These are phyloP conservation scores for Rutstroemia sp. DNA, from an alignment of 2,329 filamentous ascomycete genomes.

Conservation along the genomic window DNA sequence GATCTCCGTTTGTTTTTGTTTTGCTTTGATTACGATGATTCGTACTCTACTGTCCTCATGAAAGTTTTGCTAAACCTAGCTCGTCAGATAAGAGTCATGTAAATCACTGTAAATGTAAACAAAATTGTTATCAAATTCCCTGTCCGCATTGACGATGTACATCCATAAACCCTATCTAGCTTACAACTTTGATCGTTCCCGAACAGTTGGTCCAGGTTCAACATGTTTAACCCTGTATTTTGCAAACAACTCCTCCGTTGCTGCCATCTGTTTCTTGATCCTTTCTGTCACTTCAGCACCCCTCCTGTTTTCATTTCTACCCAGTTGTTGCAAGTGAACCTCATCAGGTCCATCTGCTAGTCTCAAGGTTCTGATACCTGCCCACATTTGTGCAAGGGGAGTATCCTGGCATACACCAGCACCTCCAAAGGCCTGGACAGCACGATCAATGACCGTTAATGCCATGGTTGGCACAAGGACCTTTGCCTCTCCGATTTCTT, in stretches of 20 bases:
- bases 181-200: constrained; percentile 28
- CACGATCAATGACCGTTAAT: constrained; percentile 84
- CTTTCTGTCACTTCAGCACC: constrained; percentile 52
- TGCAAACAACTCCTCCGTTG: constrained; percentile 58
- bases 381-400: constrained; percentile 79
- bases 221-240: constrained; percentile 42
- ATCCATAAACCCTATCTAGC: not conserved
- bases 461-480: constrained; percentile 78
- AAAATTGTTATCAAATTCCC: not conserved
- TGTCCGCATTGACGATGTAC: not conserved
- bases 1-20: not conserved
- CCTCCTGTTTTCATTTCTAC: constrained; percentile 70
- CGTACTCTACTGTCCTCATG: not conserved
- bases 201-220: constrained; percentile 23
- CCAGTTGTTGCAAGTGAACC: constrained; percentile 81
- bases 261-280: constrained; percentile 57
- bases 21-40: not conserved
- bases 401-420: constrained; percentile 93
- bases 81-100: not conserved
- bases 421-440: constrained; percentile 86
- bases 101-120: not conserved
- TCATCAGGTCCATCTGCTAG: constrained; percentile 94
- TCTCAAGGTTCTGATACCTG: constrained; percentile 70
- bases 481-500: constrained; percentile 94
- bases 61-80: not conserved